phyloP scores from a whole-genome alignment of 495 filamentous ascomycete genomes.

The Neurospora cerealis region DNA sequence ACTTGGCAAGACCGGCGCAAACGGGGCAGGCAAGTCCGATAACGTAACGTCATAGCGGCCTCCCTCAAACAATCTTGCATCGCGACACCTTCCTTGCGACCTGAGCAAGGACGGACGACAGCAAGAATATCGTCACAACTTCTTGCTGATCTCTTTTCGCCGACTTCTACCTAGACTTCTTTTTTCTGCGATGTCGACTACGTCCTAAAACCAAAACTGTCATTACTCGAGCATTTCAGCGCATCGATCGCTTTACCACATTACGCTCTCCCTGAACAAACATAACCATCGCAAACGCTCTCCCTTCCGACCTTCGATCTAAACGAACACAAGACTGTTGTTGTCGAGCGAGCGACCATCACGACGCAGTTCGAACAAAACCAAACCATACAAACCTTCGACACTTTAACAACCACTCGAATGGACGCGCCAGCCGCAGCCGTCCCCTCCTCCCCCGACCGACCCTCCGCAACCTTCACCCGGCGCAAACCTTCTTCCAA shows the following conservation, averaged over 20 bases:
- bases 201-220: neutral
- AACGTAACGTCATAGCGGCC: neutral
- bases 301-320: neutral
- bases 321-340: neutral
- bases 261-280: neutral
- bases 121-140: slow-evolving; percentile 5
- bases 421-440: slow-evolving; percentile 6
- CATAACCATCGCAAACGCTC: neutral
- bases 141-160: neutral
- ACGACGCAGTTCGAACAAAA: neutral
- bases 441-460: neutral
- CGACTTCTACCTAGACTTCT: neutral
- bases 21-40: neutral
- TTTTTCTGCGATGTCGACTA: neutral
- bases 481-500: neutral
- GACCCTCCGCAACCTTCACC: slow-evolving; percentile 2
- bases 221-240: neutral
- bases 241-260: neutral
- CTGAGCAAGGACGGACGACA: neutral
- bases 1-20: neutral
- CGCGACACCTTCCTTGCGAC: neutral
- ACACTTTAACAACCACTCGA: neutral
- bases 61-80: neutral
- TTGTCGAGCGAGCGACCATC: neutral
- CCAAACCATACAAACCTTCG: neutral